These are phyloP conservation scores for Cerioporus squamosus DNA, from an alignment of 1,284 basidiomycete species.

Conservation along the genomic window DNA sequence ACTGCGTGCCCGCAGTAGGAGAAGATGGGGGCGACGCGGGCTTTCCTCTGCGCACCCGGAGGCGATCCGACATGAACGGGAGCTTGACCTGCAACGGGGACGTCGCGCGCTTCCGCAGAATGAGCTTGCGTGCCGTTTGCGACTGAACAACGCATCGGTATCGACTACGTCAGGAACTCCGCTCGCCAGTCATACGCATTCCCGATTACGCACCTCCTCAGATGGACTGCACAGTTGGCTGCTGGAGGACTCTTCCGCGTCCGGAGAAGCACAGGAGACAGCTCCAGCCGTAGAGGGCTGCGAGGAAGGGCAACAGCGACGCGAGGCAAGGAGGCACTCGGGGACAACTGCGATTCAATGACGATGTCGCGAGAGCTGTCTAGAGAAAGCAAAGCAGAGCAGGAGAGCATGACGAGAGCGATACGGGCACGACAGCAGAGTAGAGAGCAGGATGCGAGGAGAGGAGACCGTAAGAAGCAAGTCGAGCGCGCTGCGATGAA, in stretches of 20 bases:
- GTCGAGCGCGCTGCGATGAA: no score
- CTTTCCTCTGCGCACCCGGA: conserved; percentile 8
- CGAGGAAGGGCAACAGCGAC: background rate
- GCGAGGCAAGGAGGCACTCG: background rate
- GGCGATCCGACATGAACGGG: conserved; percentile 16
- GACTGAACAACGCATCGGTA: conserved; percentile 12
- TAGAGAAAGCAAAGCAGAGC: no score
- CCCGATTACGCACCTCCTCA: background rate
- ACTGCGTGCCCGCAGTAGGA: background rate
- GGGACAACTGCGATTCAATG: background rate
- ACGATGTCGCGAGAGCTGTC: background rate
- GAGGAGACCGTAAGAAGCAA: no score
- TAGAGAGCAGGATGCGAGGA: background rate
- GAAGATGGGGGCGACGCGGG: background rate
- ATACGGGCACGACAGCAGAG: background rate
- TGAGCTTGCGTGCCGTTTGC: conserved; percentile 17
- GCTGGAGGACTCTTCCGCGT: background rate
- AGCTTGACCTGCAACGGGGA: conserved; percentile 26
- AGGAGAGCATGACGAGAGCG: background rate
- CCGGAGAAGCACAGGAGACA: background rate
- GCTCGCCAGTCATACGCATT: no score
- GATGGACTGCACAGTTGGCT: background rate
- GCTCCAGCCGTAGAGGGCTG: background rate
- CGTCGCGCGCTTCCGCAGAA: conserved; percentile 23
- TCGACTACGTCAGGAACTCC: background rate